Conservation (phyloP, 768 basidiomycete species). For the Ramaria rubella region DNA sequence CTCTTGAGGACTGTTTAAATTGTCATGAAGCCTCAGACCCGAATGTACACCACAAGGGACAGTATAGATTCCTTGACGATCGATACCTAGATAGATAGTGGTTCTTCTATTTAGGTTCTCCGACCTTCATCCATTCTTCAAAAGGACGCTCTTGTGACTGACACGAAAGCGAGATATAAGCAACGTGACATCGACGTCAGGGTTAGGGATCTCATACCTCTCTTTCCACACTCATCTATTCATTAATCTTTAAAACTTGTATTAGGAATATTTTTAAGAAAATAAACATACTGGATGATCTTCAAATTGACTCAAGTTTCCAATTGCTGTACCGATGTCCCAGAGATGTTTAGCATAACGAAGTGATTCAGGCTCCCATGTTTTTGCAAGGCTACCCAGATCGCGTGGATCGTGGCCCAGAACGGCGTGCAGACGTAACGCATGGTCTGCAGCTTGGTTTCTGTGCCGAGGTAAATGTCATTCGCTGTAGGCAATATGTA, state of each 20-base stretch:
- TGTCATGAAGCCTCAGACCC: too few relatives aligned
- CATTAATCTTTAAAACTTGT: too few relatives aligned
- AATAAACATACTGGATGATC: slow-evolving; percentile 7
- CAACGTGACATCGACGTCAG: not conserved
- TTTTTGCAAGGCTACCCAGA: not conserved
- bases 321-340: slow-evolving; percentile 7
- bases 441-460: slow-evolving; percentile 11
- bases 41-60: too few relatives aligned
- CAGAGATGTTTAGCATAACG: slow-evolving; percentile 7
- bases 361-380: slow-evolving; percentile 7
- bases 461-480: not conserved
- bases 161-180: not conserved
- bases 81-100: not conserved
- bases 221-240: slow-evolving; percentile 8
- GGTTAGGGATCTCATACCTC: not conserved
- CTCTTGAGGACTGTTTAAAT: too few relatives aligned
- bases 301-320: slow-evolving; percentile 9
- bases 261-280: not conserved
- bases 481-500: not conserved
- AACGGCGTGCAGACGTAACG: slow-evolving; percentile 1
- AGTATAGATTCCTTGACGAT: not conserved
- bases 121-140: slow-evolving; percentile 11
- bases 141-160: not conserved
- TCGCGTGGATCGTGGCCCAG: not conserved
- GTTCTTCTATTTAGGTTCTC: slow-evolving; percentile 2